phyloP scores from a whole-genome alignment of 805 yeast genomes.

The Maudiozyma serrabonitensis region DNA sequence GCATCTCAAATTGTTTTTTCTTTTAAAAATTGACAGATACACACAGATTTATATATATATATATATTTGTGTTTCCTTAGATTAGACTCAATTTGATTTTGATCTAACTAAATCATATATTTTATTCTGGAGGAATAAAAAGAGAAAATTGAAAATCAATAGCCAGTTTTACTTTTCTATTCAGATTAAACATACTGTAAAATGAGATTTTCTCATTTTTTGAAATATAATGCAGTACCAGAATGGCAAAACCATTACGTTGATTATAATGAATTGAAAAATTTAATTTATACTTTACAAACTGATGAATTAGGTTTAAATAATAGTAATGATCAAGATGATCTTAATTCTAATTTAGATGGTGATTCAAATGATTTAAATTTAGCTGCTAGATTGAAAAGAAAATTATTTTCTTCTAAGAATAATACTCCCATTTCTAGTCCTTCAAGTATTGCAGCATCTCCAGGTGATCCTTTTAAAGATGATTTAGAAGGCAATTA shows the following conservation, averaged over 20 bases:
- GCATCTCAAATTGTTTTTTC: no score
- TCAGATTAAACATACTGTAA: no score
- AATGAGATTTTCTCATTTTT: constrained; percentile 65
- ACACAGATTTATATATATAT: background rate
- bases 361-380: background rate
- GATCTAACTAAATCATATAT: no score
- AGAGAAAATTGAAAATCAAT: no score
- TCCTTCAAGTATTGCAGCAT: background rate
- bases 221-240: constrained; percentile 64
- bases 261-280: constrained; percentile 53
- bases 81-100: background rate
- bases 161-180: no score
- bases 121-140: no score
- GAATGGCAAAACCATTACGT: constrained; percentile 83
- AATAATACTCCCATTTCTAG: background rate
- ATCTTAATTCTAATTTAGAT: background rate
- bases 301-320: constrained; percentile 24
- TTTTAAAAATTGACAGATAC: no score
- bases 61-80: background rate
- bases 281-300: constrained; percentile 46
- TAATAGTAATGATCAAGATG: constrained; percentile 2
- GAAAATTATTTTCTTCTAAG: constrained; percentile 6
- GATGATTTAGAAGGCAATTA: background rate
- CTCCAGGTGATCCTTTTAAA: background rate
- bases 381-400: constrained; percentile 10